A percentile compares a stretch with the other conserved stretches of the same genome.
These are phyloP conservation scores for Aspergillus sclerotioniger DNA, from an alignment of 495 filamentous ascomycete species.

Conservation along the genomic window DNA sequence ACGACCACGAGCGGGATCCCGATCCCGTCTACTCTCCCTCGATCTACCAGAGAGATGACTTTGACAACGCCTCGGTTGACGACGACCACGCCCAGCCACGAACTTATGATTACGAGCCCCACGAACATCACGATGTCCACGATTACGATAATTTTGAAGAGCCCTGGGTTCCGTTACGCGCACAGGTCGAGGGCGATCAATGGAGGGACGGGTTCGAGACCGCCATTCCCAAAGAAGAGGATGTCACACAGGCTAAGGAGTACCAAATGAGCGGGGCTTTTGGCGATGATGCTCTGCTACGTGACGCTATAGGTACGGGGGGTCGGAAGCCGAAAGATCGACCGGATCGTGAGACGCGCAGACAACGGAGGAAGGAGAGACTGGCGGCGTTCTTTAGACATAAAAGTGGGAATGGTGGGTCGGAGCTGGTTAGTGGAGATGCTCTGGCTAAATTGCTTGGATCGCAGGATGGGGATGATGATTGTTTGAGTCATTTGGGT, in stretches of 20 bases:
- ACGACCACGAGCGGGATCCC: conserved; percentile 37
- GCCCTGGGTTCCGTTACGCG: background rate
- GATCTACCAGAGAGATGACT: conserved; percentile 14
- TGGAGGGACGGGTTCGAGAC: background rate
- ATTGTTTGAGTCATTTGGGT: conserved; percentile 25
- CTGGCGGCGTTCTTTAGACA: background rate
- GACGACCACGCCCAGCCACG: conserved; percentile 26
- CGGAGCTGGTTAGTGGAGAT: background rate
- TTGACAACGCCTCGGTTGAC: conserved; percentile 14
- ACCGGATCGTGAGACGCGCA: conserved; percentile 1
- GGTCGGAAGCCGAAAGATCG: background rate
- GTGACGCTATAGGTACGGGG: background rate
- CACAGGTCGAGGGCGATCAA: background rate
- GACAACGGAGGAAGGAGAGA: background rate
- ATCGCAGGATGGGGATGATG: background rate
- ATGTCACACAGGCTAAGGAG: background rate
- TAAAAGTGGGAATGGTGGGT: background rate
- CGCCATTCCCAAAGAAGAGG: background rate
- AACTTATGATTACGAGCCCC: background rate
- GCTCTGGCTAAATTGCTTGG: conserved; percentile 3
- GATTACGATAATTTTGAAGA: background rate
- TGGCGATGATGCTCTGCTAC: background rate
- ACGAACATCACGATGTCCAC: background rate
- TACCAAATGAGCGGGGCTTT: background rate
- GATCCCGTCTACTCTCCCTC: conserved; percentile 28